phyloP scores from a whole-genome alignment of 2,329 filamentous ascomycete species.

The Curvularia eragrostidis region DNA sequence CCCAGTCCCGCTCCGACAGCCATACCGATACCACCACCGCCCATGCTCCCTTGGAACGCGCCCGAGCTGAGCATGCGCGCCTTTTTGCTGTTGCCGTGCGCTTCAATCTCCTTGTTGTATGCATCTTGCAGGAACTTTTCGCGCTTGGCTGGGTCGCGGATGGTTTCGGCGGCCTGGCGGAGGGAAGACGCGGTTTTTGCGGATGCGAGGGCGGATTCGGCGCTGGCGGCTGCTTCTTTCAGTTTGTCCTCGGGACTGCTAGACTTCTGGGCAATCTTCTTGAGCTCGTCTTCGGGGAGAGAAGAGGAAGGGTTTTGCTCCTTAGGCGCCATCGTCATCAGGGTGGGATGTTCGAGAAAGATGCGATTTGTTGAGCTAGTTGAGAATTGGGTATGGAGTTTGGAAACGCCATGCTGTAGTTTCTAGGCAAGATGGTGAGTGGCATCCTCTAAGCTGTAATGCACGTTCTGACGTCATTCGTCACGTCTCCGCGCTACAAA shows the following conservation, averaged over 20 bases:
- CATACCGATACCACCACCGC: conserved; percentile 53
- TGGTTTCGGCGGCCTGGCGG: conserved; percentile 30
- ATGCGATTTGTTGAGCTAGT: not conserved
- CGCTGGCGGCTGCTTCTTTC: conserved; percentile 38
- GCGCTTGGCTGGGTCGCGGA: conserved; percentile 44
- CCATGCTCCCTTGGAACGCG: conserved; percentile 51
- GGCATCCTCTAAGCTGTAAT: conserved; percentile 4
- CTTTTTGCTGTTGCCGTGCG: conserved; percentile 45
- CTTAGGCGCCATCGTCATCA: conserved; percentile 21
- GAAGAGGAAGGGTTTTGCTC: conserved; percentile 10
- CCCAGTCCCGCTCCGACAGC: conserved; percentile 52
- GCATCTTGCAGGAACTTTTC: conserved; percentile 45
- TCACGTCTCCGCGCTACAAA: conserved; percentile 22
- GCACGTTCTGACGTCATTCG: conserved; percentile 29
- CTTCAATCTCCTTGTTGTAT: conserved; percentile 44
- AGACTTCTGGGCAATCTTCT: conserved; percentile 29
- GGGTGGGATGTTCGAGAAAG: not conserved
- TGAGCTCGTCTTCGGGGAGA: conserved; percentile 25
- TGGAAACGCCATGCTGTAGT: conserved; percentile 2
- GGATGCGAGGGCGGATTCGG: conserved; percentile 39
- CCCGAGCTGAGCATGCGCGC: conserved; percentile 45
- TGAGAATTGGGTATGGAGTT: not conserved
- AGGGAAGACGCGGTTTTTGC: conserved; percentile 41
- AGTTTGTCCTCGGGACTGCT: conserved; percentile 35
- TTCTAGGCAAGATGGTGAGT: not conserved